A percentile compares a stretch with the other conserved stretches of the same genome.
phyloP scores from a whole-genome alignment of 306 rosid species.

The Datisca glomerata region DNA sequence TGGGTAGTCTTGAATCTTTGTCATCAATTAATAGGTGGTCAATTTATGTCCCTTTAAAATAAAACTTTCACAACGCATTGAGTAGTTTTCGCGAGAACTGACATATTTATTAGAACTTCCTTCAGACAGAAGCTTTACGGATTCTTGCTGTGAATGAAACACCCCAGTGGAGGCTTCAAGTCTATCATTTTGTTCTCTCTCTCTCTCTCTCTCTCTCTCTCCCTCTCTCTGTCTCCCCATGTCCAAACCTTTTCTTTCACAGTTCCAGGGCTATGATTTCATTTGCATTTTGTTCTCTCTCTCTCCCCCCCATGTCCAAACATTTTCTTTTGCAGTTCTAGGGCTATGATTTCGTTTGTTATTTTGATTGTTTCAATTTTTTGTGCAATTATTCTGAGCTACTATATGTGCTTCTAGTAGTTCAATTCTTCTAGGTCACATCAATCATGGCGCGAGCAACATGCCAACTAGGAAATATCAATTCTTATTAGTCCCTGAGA shows the following conservation, averaged over 20 bases:
- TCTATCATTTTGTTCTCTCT: conserved; percentile 6
- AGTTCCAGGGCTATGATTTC: too few species aligned
- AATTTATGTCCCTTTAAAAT: conserved; percentile 25
- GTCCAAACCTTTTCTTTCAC: too few species aligned
- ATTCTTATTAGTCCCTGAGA: too few species aligned
- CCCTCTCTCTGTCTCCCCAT: too few species aligned
- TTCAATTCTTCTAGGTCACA: too few species aligned
- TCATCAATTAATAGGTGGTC: conserved; percentile 86
- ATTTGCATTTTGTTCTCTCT: too few species aligned
- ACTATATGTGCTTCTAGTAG: too few species aligned
- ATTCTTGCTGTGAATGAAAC: conserved; percentile 70
- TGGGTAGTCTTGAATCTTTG: conserved; percentile 65
- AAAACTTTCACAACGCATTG: conserved; percentile 6
- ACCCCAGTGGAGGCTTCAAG: conserved; percentile 83
- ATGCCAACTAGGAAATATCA: not conserved
- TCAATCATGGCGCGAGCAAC: too few species aligned
- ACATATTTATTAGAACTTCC: conserved; percentile 12
- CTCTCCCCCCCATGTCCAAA: not conserved
- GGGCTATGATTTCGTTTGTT: not conserved
- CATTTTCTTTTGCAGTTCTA: not conserved
- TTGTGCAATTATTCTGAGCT: too few species aligned
- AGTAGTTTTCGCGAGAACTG: conserved; percentile 14
- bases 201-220: too few species aligned
- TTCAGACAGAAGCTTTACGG: conserved; percentile 47
- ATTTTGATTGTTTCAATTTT: not conserved